Evolutionary conservation across 2,329 filamentous ascomycete genomes (phyloP).

Genomic region (Pyrenophora tritici-repentis): DNA sequence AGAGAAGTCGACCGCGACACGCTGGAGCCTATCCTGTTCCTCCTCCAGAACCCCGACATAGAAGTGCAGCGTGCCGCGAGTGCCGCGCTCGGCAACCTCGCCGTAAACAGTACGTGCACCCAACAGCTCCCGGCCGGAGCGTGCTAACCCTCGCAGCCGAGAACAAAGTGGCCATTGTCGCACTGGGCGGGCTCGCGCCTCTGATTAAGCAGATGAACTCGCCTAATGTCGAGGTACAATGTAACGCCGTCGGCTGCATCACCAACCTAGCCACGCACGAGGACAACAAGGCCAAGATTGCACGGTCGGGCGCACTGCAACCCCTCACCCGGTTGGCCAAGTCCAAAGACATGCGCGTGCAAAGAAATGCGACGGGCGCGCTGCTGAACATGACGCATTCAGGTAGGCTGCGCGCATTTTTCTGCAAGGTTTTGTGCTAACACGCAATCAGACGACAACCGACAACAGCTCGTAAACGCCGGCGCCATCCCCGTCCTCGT

Average conservation of each 20-base stretch:
- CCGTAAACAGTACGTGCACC: conserved; percentile 79
- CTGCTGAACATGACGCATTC: conserved; percentile 99
- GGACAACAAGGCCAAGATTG: conserved; percentile 99
- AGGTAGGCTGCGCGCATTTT: conserved; percentile 59
- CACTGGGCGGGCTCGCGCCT: conserved; percentile 85
- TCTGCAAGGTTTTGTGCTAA: conserved; percentile 24
- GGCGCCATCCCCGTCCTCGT: conserved; percentile 98
- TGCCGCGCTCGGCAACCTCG: conserved; percentile 91
- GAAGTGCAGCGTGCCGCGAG: conserved; percentile 97
- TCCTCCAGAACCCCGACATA: conserved; percentile 92
- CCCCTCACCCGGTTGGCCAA: conserved; percentile 91
- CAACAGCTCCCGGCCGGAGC: conserved; percentile 1
- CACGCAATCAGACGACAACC: conserved; percentile 77
- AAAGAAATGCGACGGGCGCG: conserved; percentile 94
- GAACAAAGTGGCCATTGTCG: conserved; percentile 96
- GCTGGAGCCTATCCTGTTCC: conserved; percentile 91
- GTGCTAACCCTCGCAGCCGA: conserved; percentile 71
- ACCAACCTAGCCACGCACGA: conserved; percentile 98
- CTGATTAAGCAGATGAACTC: conserved; percentile 99
- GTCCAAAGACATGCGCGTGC: conserved; percentile 97
- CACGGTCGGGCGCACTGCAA: conserved; percentile 87
- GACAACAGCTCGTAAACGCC: conserved; percentile 94
- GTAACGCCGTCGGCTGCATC: conserved; percentile 98
- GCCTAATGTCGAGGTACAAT: conserved; percentile 96
- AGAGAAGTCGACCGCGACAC: conserved; percentile 94